Evolutionary conservation across 1,139 yeast genomes (phyloP), one percentile per base, ranked within the genome.

Genomic region (Nakaseomyces sp.): DNA sequence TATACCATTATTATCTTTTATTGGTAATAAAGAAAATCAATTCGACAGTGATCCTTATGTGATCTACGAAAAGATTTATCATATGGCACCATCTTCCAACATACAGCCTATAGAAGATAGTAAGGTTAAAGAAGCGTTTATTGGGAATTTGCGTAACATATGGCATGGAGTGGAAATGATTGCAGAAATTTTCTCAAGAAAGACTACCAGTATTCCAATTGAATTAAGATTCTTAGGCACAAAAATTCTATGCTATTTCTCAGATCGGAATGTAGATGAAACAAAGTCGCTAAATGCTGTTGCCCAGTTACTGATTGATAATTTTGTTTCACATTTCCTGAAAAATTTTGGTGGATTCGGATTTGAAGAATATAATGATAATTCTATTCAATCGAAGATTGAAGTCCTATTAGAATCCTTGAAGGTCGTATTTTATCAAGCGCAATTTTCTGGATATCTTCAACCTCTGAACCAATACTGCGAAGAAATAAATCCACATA

Each of bases 31-130:
- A 6, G 80, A 77, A 15, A 68, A 75, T 46, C 81, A 77, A 20
- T 76, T 87, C 54, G 96, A 89, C 57, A 79, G 91, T 47, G 86
- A 89, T 58, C 97, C 98, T 1, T 63, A 76, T 6, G 65, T 69
- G n/a, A 78, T 83, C 30, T 79, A 81, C 58, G 65, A 60, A 55
- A 48, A 55, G 49, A 55, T 76, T 50, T 63, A 69, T 50, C 71
- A 75, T 55, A 50, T 57, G 22, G 70, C 72, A 37, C 70, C 70
- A 47, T 44, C 53, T 9, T 60, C 77, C 3, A 79, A 82, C 0
- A 82, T 81, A 41, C 73, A 69, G 29, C 96, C 97, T 1, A 85
- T 91, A 48, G 83, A 81, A 51, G 88, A 84, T 51, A 75, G 79
- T 1, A 80, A 75, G 16, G 88, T 91, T 0, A 73, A 93, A 17